Percentiles rank a stretch among this genome's conserved stretches.
Conservation (phyloP, 345 rosid genomes). For the Firmiana major region DNA sequence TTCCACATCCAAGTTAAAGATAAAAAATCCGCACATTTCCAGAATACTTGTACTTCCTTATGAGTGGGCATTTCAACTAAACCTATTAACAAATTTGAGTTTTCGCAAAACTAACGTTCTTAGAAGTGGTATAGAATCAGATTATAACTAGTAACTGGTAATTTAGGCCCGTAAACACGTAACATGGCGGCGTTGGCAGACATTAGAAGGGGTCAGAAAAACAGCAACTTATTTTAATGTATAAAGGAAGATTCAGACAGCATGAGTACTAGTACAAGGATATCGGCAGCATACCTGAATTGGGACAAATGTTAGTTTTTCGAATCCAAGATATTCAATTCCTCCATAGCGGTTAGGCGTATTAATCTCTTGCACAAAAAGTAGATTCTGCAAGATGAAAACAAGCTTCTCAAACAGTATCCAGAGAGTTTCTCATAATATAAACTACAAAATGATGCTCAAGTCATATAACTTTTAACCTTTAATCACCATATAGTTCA, state of each 20-base stretch:
- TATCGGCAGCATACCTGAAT: constrained; percentile 58
- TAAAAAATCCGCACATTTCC: too few relatives aligned
- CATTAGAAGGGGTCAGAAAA: not conserved
- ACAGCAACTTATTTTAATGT: not conserved
- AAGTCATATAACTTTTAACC: not conserved
- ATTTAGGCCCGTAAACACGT: not conserved
- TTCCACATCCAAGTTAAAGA: too few relatives aligned
- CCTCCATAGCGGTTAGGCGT: constrained; percentile 89
- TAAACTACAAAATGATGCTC: not conserved
- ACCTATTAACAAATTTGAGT: not conserved
- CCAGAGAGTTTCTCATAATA: not conserved
- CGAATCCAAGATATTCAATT: constrained; percentile 68
- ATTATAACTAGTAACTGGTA: not conserved
- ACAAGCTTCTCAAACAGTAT: not conserved
- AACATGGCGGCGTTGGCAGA: not conserved
- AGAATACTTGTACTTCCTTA: not conserved
- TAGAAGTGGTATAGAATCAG: not conserved
- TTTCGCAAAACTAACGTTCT: not conserved
- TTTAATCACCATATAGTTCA: not conserved
- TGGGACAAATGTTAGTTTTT: constrained; percentile 77
- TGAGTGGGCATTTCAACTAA: not conserved
- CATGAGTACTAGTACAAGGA: not conserved
- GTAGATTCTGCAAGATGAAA: constrained; percentile 64
- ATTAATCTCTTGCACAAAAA: constrained; percentile 55
- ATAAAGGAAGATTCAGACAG: not conserved